phyloP scores from a whole-genome alignment of 352 stramenopile genomes.

The Achlya hypogyna region DNA sequence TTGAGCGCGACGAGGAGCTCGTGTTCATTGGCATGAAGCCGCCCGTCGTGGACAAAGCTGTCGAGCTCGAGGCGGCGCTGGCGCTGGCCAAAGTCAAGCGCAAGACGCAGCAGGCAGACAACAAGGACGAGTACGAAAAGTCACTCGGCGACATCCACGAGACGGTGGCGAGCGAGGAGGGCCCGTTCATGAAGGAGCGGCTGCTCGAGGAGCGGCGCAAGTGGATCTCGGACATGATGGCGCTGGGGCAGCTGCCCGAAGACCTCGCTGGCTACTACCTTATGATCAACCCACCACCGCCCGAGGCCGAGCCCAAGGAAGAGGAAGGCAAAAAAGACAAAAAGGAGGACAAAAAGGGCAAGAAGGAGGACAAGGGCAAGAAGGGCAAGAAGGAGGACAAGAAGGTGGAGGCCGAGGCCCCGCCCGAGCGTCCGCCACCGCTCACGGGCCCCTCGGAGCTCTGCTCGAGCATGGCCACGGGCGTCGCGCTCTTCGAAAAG shows the following conservation, averaged over 20 bases:
- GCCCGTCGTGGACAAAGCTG: slow-evolving; percentile 34
- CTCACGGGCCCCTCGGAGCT: slow-evolving; percentile 83
- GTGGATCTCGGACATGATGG: slow-evolving; percentile 91
- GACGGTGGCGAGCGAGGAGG: slow-evolving; percentile 76
- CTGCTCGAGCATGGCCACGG: slow-evolving; percentile 56
- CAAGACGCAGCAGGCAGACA: slow-evolving; percentile 85
- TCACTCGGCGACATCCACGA: slow-evolving; percentile 83
- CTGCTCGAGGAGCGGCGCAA: slow-evolving; percentile 86
- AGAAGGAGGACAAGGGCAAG: slow-evolving; percentile 39
- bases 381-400: slow-evolving; percentile 33
- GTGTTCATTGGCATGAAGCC: slow-evolving; percentile 92
- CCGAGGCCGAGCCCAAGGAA: slow-evolving; percentile 52
- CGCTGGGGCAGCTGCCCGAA: slow-evolving; percentile 74
- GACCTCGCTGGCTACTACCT: slow-evolving; percentile 86
- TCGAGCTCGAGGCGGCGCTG: slow-evolving; percentile 66
- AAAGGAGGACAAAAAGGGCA: slow-evolving; percentile 32
- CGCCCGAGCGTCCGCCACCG: slow-evolving; percentile 69
- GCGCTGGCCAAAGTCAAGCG: slow-evolving; percentile 66
- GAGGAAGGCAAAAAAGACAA: slow-evolving; percentile 45
- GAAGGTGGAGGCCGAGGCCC: slow-evolving; percentile 44
- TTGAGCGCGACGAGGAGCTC: slow-evolving; percentile 75
- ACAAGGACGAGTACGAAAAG: slow-evolving; percentile 86
- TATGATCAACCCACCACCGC: slow-evolving; percentile 33
- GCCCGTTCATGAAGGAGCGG: slow-evolving; percentile 87
- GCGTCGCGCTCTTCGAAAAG: slow-evolving; percentile 62